Percentiles rank a stretch among this genome's conserved stretches.
These are phyloP conservation scores for Huntiella decipiens DNA, from an alignment of 2,329 filamentous ascomycete species.

Conservation along the genomic window DNA sequence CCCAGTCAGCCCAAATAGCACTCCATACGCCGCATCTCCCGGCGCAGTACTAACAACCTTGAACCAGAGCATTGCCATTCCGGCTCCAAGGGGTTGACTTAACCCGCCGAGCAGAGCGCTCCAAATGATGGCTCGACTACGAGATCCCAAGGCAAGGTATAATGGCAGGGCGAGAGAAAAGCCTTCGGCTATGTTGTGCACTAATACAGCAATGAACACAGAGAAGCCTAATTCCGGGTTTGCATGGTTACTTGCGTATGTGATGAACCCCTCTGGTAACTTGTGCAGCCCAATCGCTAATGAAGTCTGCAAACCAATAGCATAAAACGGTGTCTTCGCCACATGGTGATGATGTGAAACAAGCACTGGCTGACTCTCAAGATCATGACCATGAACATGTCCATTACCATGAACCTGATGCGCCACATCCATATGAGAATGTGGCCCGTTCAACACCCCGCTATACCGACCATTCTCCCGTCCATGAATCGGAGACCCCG, in stretches of 20 bases:
- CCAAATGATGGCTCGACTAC: conserved; percentile 67
- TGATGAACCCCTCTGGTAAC: conserved; percentile 73
- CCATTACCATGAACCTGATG: conserved; percentile 6
- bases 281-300: conserved; percentile 94
- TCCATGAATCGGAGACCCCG: background rate
- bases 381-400: conserved; percentile 12
- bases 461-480: background rate
- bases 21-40: conserved; percentile 34
- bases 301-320: conserved; percentile 88
- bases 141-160: conserved; percentile 73
- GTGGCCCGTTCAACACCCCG: background rate
- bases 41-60: conserved; percentile 31
- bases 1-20: conserved; percentile 72
- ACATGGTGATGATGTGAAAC: conserved; percentile 73
- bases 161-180: conserved; percentile 86
- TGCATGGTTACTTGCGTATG: conserved; percentile 92
- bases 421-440: background rate
- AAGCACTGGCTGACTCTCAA: conserved; percentile 23
- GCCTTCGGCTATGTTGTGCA: conserved; percentile 95
- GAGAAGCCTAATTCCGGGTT: conserved; percentile 75
- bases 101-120: conserved; percentile 67
- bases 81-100: conserved; percentile 73
- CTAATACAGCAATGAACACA: conserved; percentile 87
- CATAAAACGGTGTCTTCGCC: conserved; percentile 78
- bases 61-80: conserved; percentile 72